phyloP scores from a whole-genome alignment of 148 eudicot species.

The Heliamphora exappendiculata region DNA sequence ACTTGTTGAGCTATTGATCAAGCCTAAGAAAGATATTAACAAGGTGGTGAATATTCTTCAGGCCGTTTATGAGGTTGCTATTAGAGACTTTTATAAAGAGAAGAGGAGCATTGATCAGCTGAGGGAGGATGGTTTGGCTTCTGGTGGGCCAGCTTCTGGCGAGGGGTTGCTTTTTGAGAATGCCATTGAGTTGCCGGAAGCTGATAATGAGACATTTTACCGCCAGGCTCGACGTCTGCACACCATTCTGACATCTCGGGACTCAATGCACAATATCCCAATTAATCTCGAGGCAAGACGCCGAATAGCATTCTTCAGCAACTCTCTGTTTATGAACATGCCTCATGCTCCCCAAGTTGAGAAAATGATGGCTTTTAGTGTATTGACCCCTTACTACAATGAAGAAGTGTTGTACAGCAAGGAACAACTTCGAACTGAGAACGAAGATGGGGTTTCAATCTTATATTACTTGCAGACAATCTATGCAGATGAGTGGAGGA shows the following conservation, averaged over 20 bases:
- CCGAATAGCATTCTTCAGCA: slow-evolving; percentile 80
- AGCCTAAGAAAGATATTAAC: slow-evolving; percentile 39
- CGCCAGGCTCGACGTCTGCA: slow-evolving; percentile 68
- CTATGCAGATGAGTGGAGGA: slow-evolving; percentile 74
- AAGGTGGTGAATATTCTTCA: slow-evolving; percentile 67
- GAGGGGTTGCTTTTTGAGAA: slow-evolving; percentile 56
- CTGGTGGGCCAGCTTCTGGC: slow-evolving; percentile 30
- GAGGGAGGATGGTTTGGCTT: slow-evolving; percentile 73
- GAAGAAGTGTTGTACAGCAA: slow-evolving; percentile 76
- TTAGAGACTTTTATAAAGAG: slow-evolving; percentile 57
- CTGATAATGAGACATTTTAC: slow-evolving; percentile 48
- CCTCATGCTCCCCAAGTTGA: slow-evolving; percentile 95
- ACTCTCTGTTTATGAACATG: slow-evolving; percentile 91
- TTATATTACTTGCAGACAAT: slow-evolving; percentile 78
- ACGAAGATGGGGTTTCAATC: slow-evolving; percentile 86
- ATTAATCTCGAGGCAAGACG: slow-evolving; percentile 79
- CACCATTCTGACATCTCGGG: slow-evolving; percentile 69
- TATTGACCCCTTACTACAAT: slow-evolving; percentile 79
- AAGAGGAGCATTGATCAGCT: slow-evolving; percentile 40
- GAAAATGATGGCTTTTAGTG: slow-evolving; percentile 83
- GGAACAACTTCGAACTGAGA: slow-evolving; percentile 70
- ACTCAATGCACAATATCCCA: slow-evolving; percentile 74
- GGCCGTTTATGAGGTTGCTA: slow-evolving; percentile 65
- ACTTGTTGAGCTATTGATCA: slow-evolving; percentile 40
- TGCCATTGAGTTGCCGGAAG: slow-evolving; percentile 56